Evolutionary conservation across 1,139 yeast genomes (phyloP).

Genomic region (Wickerhamomyces sp.): DNA sequence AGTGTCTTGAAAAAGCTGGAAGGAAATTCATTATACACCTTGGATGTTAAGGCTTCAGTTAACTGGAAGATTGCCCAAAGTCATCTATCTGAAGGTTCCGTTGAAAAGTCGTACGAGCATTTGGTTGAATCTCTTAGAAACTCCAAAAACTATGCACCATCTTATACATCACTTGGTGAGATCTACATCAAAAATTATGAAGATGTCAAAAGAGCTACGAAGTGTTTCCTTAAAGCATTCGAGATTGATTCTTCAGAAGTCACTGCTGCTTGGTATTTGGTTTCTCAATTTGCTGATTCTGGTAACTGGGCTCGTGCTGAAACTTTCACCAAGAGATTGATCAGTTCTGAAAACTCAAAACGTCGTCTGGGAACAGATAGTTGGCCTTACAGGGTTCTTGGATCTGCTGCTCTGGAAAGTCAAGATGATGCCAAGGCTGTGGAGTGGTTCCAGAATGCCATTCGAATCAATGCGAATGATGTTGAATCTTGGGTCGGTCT

Average conservation of each 20-base stretch:
- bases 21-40: conserved; percentile 48
- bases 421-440: conserved; percentile 78
- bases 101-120: conserved; percentile 42
- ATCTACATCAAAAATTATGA: conserved; percentile 53
- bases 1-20: conserved; percentile 38
- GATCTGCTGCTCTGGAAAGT: conserved; percentile 67
- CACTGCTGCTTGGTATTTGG: conserved; percentile 68
- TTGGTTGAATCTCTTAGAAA: conserved; percentile 62
- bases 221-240: conserved; percentile 86
- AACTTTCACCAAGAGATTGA: conserved; percentile 57
- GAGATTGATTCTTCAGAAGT: conserved; percentile 79
- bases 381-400: conserved; percentile 91
- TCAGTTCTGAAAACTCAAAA: conserved; percentile 58
- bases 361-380: conserved; percentile 40
- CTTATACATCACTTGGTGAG: conserved; percentile 76
- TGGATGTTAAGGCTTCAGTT: conserved; percentile 53
- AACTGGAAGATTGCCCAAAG: conserved; percentile 75
- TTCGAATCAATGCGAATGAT: conserved; percentile 65
- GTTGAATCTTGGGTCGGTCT: conserved; percentile 85
- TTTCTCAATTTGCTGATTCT: conserved; percentile 56
- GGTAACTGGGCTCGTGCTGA: conserved; percentile 87
- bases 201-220: conserved; percentile 69
- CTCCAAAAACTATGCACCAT: conserved; percentile 61
- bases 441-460: conserved; percentile 82
- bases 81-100: conserved; percentile 30